These are phyloP conservation scores for Lotus japonicus DNA, from an alignment of 306 rosid genomes.

Conservation along the genomic window DNA sequence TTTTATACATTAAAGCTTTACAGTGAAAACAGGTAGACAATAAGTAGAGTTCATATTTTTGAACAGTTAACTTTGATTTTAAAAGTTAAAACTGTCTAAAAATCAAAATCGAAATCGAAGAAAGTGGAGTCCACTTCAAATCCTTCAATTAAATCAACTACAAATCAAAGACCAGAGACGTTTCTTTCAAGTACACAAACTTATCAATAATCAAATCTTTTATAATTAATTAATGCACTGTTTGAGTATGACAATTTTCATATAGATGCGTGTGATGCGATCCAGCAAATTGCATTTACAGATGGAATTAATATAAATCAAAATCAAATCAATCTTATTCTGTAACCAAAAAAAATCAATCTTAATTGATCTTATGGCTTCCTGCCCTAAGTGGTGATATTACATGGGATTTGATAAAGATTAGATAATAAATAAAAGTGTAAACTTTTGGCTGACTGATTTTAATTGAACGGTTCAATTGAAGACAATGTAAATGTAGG, in stretches of 20 bases:
- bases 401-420: too few species aligned
- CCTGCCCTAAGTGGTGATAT: too few species aligned
- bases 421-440: too few species aligned
- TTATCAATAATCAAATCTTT: constrained; percentile 20
- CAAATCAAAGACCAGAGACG: neutral
- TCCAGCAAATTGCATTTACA: neutral
- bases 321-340: constrained; percentile 5
- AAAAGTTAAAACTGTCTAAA: neutral
- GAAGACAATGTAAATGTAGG: too few species aligned
- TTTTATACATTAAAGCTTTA: too few species aligned
- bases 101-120: neutral
- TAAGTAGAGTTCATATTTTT: neutral
- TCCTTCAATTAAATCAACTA: neutral
- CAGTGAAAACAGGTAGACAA: too few species aligned
- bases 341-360: too few species aligned
- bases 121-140: neutral
- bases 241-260: neutral
- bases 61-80: neutral
- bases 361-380: too few species aligned
- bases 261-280: neutral
- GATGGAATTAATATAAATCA: neutral
- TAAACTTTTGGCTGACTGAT: too few species aligned
- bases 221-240: neutral
- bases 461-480: too few species aligned
- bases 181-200: constrained; percentile 14